These are phyloP conservation scores for Blastobotrys elegans DNA, from an alignment of 1,139 yeast genomes.

Conservation along the genomic window DNA sequence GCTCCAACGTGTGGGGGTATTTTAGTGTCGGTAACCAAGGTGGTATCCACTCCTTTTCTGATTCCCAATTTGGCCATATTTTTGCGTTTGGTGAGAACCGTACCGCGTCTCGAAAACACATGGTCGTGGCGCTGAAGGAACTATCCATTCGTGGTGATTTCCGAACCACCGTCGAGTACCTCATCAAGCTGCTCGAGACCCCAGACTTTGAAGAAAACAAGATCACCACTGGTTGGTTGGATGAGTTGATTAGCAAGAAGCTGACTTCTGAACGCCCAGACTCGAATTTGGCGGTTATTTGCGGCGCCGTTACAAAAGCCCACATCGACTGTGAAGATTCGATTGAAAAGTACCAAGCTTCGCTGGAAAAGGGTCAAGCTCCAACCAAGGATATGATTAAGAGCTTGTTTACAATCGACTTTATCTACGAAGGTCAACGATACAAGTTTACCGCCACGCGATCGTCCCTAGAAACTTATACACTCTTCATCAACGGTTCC, in stretches of 20 bases:
- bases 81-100: conserved; percentile 98
- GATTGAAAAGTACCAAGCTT: conserved; percentile 58
- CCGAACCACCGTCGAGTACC: conserved; percentile 94
- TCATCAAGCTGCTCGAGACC: conserved; percentile 90
- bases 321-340: conserved; percentile 74
- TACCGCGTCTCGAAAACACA: conserved; percentile 94
- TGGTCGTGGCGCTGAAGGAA: conserved; percentile 97
- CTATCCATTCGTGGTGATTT: conserved; percentile 96
- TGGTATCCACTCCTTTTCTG: conserved; percentile 94
- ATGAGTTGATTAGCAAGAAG: conserved; percentile 86
- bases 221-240: conserved; percentile 98
- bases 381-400: conserved; percentile 74
- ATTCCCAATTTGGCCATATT: conserved; percentile 97
- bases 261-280: conserved; percentile 98
- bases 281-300: conserved; percentile 78
- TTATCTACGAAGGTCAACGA: conserved; percentile 89
- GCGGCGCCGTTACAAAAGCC: conserved; percentile 97
- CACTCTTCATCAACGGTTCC: conserved; percentile 89
- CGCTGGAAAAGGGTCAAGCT: conserved; percentile 92
- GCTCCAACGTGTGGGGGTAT: conserved; percentile 98
- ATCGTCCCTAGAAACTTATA: conserved; percentile 77
- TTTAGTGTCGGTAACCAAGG: conserved; percentile 96
- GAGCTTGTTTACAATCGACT: conserved; percentile 88
- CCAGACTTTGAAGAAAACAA: conserved; percentile 95
- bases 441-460: conserved; percentile 95